Evolutionary conservation across 2,329 filamentous ascomycete genomes (phyloP).

Genomic region (Thielaviopsis ethacetica): DNA sequence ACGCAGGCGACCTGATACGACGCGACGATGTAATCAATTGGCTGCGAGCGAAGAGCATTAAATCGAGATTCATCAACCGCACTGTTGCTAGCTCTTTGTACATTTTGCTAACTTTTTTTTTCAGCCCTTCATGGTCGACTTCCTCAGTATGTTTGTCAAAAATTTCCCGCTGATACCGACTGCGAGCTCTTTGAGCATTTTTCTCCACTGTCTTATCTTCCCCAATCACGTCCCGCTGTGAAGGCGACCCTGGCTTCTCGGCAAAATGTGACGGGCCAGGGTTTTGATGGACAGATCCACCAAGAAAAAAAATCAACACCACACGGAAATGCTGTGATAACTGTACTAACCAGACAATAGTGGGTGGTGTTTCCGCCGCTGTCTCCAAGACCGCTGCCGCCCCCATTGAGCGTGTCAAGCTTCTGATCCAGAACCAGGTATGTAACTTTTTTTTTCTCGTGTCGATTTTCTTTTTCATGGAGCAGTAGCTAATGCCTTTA

Average conservation of each 20-base stretch:
- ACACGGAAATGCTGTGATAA: not conserved
- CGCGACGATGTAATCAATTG: not conserved
- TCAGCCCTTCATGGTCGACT: constrained; percentile 91
- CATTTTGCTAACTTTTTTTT: constrained; percentile 20
- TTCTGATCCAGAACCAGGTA: constrained; percentile 99
- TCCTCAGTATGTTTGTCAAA: constrained; percentile 68
- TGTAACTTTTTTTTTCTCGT: no score
- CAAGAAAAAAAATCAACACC: not conserved
- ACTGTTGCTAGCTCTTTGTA: not conserved
- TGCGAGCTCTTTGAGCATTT: not conserved
- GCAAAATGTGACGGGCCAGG: not conserved
- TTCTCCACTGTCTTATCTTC: not conserved
- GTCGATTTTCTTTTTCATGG: not conserved
- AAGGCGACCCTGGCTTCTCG: not conserved
- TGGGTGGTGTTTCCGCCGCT: constrained; percentile 99
- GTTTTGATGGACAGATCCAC: not conserved
- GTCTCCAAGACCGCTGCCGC: constrained; percentile 99
- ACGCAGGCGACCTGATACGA: not conserved
- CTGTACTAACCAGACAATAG: constrained; percentile 30
- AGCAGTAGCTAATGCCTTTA: constrained; percentile 8
- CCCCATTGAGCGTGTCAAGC: constrained; percentile 99
- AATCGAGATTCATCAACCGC: not conserved
- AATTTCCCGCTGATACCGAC: not conserved
- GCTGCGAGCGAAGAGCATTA: not conserved
- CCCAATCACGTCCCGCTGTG: not conserved